Evolutionary conservation across 2,329 filamentous ascomycete genomes (phyloP), one percentile per base, ranked within the genome.

Genomic region (Saccharata proteae): DNA sequence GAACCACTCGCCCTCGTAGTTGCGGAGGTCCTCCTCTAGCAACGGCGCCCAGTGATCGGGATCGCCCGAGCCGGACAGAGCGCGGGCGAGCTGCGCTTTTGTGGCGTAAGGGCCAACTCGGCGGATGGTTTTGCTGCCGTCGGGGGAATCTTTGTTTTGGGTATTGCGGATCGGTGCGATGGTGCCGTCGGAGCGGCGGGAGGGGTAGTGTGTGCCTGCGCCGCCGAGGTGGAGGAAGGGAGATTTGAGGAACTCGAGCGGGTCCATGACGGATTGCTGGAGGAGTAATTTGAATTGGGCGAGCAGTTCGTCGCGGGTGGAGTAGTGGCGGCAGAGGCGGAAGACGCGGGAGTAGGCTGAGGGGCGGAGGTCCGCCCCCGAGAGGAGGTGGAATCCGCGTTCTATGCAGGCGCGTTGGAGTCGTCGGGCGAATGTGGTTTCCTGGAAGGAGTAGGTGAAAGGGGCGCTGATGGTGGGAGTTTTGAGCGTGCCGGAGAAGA

Each of bases 1-100:
- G 42, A 80, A 81, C 62, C 82, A 90, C 30, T 81, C 71, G 4
- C 80, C 80, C 37, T 79, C 69, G 38, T 77, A 80, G 0, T 73
- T 78, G 1, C 69, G 64, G 6, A 76, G 51, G 22, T 63, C 65
- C 41, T 79, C 61, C 11, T 62, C 58, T 10, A 35, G 14, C 26
- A 17, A 15, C 26, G 10, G 16, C 14, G 14, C 16, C 26, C 26
- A 28, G 9, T 52, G 46, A 21, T 64, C 58, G 6, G 7, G 10
- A 19, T 29, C 27, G 7, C 10, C 21, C n/a, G n/a, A n/a, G n/a
- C n/a, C n/a, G n/a, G n/a, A n/a, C n/a, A n/a, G n/a, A n/a, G n/a
- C n/a, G n/a, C n/a, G n/a, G n/a, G n/a, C 23, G 10, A 25, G 19
- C 10, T 37, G 26, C 4, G 30, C 13, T 15, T 16, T 21, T 11